phyloP scores from a whole-genome alignment of 164 flowering plant genomes.

The Cinnamomum micranthum region DNA sequence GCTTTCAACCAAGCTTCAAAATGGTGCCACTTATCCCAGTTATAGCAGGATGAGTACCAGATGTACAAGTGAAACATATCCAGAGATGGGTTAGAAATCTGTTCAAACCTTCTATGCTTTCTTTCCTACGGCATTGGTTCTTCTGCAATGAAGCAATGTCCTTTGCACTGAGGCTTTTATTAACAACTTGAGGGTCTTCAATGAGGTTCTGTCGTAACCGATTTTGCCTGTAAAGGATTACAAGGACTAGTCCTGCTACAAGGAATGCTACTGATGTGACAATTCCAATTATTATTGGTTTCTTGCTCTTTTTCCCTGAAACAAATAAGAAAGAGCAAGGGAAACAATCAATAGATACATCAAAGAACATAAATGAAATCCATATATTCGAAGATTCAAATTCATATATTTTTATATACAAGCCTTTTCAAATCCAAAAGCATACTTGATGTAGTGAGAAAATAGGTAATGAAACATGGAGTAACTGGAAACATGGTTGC shows the following conservation, averaged over 20 bases:
- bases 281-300: slow-evolving; percentile 29
- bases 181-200: slow-evolving; percentile 31
- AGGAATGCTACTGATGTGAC: slow-evolving; percentile 27
- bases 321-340: not conserved
- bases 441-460: no score
- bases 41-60: not conserved
- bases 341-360: not conserved
- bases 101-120: slow-evolving; percentile 36
- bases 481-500: no score
- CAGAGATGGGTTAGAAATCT: not conserved
- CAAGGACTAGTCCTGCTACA: slow-evolving; percentile 21
- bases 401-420: no score
- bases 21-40: no score
- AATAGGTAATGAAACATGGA: no score
- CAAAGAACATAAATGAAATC: not conserved
- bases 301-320: slow-evolving; percentile 24
- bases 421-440: no score
- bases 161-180: slow-evolving; percentile 24
- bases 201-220: slow-evolving; percentile 7
- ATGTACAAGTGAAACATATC: not conserved
- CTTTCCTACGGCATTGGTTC: slow-evolving; percentile 21
- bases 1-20: no score
- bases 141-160: slow-evolving; percentile 29
- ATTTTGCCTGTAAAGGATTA: slow-evolving; percentile 26
- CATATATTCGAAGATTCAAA: not conserved